These are phyloP conservation scores for Epithemia pelagica DNA, from an alignment of 108 stramenopile genomes.

Conservation along the genomic window DNA sequence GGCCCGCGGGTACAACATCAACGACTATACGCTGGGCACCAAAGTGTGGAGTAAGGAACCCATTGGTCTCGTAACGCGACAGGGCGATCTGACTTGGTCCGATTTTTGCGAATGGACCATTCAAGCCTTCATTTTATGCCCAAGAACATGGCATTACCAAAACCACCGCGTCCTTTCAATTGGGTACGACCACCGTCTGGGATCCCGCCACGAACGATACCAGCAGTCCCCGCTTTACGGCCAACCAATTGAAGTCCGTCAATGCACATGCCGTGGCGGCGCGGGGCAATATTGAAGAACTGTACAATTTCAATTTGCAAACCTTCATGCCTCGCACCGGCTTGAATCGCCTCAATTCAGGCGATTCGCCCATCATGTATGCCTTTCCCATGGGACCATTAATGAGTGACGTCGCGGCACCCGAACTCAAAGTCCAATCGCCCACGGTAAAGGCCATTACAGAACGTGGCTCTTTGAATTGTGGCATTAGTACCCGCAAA, in stretches of 20 bases:
- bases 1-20: slow-evolving; percentile 1
- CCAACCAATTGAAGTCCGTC: slow-evolving; percentile 8
- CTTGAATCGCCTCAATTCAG: slow-evolving; percentile 39
- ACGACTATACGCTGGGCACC: neutral
- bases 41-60: slow-evolving; percentile 14
- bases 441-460: slow-evolving; percentile 21
- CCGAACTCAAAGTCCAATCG: neutral
- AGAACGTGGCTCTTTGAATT: slow-evolving; percentile 26
- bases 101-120: slow-evolving; percentile 45
- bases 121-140: slow-evolving; percentile 33
- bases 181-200: slow-evolving; percentile 11
- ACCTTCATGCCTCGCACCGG: slow-evolving; percentile 9
- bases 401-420: neutral
- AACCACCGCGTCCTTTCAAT: slow-evolving; percentile 11
- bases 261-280: neutral
- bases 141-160: slow-evolving; percentile 27
- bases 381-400: slow-evolving; percentile 34
- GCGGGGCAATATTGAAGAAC: slow-evolving; percentile 31
- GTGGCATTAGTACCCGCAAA: slow-evolving; percentile 30
- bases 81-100: slow-evolving; percentile 18
- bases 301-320: slow-evolving; percentile 19
- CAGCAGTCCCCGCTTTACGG: slow-evolving; percentile 29
- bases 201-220: slow-evolving; percentile 10
- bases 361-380: slow-evolving; percentile 33
- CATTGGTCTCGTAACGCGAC: slow-evolving; percentile 15